phyloP scores from a whole-genome alignment of 352 stramenopile genomes.

The Globisporangium nodosum region DNA sequence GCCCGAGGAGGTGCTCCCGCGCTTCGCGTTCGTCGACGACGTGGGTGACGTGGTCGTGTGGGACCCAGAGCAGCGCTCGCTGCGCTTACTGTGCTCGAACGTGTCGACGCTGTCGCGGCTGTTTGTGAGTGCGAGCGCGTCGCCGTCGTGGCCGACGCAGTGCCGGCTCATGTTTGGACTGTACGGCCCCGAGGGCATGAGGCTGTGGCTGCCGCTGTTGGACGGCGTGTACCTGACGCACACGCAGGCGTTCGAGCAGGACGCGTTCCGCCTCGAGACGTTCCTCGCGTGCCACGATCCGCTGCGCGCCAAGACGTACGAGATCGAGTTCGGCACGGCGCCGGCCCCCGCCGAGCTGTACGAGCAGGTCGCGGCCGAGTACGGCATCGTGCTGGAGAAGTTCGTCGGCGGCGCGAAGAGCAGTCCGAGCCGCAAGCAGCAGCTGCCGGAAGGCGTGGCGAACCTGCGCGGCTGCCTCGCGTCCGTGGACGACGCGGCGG shows the following conservation, averaged over 20 bases:
- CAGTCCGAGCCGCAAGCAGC: no score
- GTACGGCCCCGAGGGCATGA: slow-evolving; percentile 70
- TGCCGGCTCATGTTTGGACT: slow-evolving; percentile 65
- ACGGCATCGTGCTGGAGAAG: slow-evolving; percentile 51
- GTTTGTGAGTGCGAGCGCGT: slow-evolving; percentile 33
- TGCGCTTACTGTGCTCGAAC: slow-evolving; percentile 60
- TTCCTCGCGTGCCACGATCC: slow-evolving; percentile 79
- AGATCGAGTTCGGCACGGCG: slow-evolving; percentile 72
- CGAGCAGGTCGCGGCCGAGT: slow-evolving; percentile 66
- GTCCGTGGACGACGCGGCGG: slow-evolving; percentile 50
- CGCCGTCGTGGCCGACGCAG: slow-evolving; percentile 46
- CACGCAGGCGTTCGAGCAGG: slow-evolving; percentile 51
- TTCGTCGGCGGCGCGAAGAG: slow-evolving; percentile 12
- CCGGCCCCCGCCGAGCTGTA: slow-evolving; percentile 59
- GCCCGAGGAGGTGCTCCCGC: slow-evolving; percentile 60
- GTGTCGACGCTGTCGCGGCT: slow-evolving; percentile 57
- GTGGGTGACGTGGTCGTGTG: slow-evolving; percentile 63
- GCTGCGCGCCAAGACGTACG: slow-evolving; percentile 74
- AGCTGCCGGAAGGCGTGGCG: background rate
- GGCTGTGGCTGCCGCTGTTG: slow-evolving; percentile 68
- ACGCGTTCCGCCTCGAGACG: slow-evolving; percentile 38
- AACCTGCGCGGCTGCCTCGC: slow-evolving; percentile 53
- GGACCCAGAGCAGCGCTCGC: slow-evolving; percentile 68
- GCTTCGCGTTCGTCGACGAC: slow-evolving; percentile 52
- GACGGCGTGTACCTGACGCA: slow-evolving; percentile 70